Percentiles rank a stretch among this genome's conserved stretches.
phyloP scores from a whole-genome alignment of 257 asterid species.

The Gentiana macrophylla region DNA sequence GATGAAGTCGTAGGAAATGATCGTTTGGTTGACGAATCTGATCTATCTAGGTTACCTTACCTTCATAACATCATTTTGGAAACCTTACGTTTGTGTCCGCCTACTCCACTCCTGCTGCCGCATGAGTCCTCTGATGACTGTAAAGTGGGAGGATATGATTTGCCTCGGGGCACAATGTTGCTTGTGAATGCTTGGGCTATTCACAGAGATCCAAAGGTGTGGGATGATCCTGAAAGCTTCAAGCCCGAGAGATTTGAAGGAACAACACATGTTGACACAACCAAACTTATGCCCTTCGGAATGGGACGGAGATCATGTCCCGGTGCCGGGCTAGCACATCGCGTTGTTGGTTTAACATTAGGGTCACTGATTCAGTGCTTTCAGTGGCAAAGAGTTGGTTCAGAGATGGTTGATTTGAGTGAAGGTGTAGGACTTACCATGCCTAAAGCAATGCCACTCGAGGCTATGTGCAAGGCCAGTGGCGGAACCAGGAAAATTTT shows the following conservation, averaged over 20 bases:
- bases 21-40: conserved; percentile 1
- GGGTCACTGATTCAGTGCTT: conserved; percentile 1
- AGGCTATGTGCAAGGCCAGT: background rate
- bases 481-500: too few species aligned
- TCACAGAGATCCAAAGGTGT: background rate
- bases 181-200: conserved; percentile 1
- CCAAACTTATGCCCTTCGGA: conserved; percentile 2
- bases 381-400: background rate
- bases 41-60: conserved; percentile 3
- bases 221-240: conserved; percentile 1
- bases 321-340: background rate
- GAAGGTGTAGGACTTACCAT: background rate
- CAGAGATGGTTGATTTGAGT: background rate
- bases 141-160: background rate
- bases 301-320: conserved; percentile 1
- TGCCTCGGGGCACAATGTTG: conserved; percentile 3
- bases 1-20: background rate
- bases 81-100: conserved; percentile 2
- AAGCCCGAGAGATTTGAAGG: conserved; percentile 1
- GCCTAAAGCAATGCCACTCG: background rate
- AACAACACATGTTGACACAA: background rate
- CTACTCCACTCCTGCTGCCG: conserved; percentile 1
- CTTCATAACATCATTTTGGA: conserved; percentile 1
- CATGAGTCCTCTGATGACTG: conserved; percentile 4
- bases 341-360: background rate